Conservation (phyloP, 768 basidiomycete genomes). For the Suillus subluteus region DNA sequence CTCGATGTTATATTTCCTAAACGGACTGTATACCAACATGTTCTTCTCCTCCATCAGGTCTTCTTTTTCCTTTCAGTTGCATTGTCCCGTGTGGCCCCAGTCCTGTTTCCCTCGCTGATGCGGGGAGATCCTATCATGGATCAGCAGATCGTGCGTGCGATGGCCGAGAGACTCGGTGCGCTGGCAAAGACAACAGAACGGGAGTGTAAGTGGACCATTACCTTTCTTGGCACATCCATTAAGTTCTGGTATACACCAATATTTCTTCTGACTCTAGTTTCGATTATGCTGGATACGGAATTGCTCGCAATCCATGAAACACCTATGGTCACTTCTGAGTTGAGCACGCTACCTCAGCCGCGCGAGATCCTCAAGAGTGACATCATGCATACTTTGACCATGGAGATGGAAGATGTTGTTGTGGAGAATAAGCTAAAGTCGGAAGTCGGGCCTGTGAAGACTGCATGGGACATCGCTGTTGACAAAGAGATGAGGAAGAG, state of each 20-base stretch:
- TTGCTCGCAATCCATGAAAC: conserved; percentile 51
- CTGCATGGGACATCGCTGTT: conserved; percentile 53
- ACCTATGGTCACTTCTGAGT: conserved; percentile 27
- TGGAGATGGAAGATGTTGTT: conserved; percentile 68
- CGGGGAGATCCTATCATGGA: conserved; percentile 31
- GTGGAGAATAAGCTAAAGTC: conserved; percentile 64
- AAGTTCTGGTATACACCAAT: conserved; percentile 6
- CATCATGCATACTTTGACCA: conserved; percentile 45
- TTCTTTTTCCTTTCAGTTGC: conserved; percentile 78
- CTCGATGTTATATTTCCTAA: conserved; percentile 56
- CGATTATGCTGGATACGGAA: conserved; percentile 55
- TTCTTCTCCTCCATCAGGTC: conserved; percentile 74
- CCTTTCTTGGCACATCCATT: conserved; percentile 5
- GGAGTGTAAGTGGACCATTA: conserved; percentile 46
- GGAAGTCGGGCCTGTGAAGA: conserved; percentile 57
- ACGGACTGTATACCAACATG: conserved; percentile 76
- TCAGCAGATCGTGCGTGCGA: conserved; percentile 33
- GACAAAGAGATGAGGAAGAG: conserved; percentile 14
- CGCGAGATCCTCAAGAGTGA: conserved; percentile 34
- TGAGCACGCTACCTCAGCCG: conserved; percentile 31
- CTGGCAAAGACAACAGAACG: conserved; percentile 51
- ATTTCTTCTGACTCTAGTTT: conserved; percentile 38
- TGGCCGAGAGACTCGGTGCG: conserved; percentile 48
- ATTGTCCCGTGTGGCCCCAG: conserved; percentile 69
- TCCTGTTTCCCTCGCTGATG: conserved; percentile 51